Conservation (phyloP, 1,284 basidiomycete species). For the Omphalotus olearius region DNA sequence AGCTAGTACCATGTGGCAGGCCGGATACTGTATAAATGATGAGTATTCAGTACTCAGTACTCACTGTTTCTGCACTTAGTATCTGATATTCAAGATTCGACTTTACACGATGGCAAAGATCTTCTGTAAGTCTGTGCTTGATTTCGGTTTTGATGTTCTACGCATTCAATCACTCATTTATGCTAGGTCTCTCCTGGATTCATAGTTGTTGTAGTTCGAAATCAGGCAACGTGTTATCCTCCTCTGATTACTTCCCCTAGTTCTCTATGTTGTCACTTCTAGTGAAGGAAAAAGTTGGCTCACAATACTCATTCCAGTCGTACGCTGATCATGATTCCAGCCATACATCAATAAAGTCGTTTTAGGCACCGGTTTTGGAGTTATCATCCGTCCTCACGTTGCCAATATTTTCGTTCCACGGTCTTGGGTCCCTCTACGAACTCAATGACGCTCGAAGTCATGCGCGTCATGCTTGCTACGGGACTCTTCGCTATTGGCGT, state of each 20-base stretch:
- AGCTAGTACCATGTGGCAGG: too few species aligned
- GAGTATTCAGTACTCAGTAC: too few species aligned
- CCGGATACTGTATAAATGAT: too few species aligned
- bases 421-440: constrained; percentile 58
- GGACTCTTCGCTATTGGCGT: constrained; percentile 74
- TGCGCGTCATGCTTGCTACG: constrained; percentile 64
- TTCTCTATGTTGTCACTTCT: constrained; percentile 81
- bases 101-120: not conserved
- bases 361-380: constrained; percentile 72
- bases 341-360: constrained; percentile 92
- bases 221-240: not conserved
- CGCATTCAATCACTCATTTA: constrained; percentile 1
- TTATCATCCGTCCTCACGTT: constrained; percentile 72
- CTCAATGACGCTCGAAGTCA: constrained; percentile 74
- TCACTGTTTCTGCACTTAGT: too few species aligned
- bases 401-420: constrained; percentile 78
- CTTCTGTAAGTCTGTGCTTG: constrained; percentile 10
- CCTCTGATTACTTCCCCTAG: constrained; percentile 8
- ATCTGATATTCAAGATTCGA: too few species aligned
- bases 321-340: constrained; percentile 25
- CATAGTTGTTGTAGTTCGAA: constrained; percentile 53
- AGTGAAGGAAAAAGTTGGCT: constrained; percentile 69
- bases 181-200: constrained; percentile 59
- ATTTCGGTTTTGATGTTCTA: not conserved
- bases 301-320: not conserved